Conservation (phyloP, 345 rosid species). For the Eucalyptus shirleyi region DNA sequence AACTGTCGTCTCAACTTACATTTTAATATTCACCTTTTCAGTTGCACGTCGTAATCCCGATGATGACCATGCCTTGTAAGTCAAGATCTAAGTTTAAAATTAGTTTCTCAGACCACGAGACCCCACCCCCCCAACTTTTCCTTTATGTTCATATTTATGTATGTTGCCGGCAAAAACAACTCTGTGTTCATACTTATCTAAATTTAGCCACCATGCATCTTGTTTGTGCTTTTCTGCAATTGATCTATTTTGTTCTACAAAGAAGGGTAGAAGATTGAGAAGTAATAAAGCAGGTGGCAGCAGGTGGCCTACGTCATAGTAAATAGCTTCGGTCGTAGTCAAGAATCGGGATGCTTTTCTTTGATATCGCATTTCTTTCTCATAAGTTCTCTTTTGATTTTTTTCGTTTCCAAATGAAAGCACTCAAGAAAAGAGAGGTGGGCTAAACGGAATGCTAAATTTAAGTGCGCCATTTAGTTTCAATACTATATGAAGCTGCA, state of each 20-base stretch:
- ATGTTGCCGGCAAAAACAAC: not conserved
- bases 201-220: not conserved
- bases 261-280: not conserved
- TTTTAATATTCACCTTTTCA: not conserved
- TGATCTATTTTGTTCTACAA: not conserved
- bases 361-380: not conserved
- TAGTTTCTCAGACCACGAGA: not conserved
- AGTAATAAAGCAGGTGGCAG: not conserved
- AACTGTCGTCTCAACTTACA: not conserved
- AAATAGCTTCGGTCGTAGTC: not conserved
- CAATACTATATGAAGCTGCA: not conserved
- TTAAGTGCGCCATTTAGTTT: not conserved
- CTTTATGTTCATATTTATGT: not conserved
- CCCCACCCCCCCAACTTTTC: not conserved
- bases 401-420: not conserved
- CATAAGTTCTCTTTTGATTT: not conserved
- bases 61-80: not conserved
- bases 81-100: not conserved
- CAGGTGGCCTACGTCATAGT: not conserved
- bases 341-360: not conserved
- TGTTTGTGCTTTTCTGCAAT: not conserved
- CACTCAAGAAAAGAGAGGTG: not conserved
- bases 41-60: not conserved
- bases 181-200: not conserved
- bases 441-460: not conserved